Base-by-base conservation (phyloP, 169 alveolate species). In the Babesia caballi region DNA sequence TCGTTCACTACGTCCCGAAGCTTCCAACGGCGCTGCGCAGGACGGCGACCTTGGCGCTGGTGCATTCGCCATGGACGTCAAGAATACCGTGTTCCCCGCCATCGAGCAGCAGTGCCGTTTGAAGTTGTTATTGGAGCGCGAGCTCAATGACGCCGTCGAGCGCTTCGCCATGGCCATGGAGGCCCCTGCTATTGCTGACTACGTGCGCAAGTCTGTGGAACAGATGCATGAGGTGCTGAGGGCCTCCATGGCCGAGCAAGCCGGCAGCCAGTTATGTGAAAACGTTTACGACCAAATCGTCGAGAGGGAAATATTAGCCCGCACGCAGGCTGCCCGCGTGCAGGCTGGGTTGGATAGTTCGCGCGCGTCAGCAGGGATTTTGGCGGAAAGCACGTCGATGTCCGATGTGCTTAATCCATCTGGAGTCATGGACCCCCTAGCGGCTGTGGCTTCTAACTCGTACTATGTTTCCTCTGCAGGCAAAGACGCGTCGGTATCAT, bases 71-170 rank as follows among this genome's bases (percentile, higher is more conserved):
- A 35, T 15, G 4, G 36, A 46, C 23, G 41, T 57, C 36, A 59
- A 44, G 30, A 40, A 52, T 12, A 35, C 25, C 17, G 85, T 75
- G 4, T 42, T 65, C 23, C 42, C 85, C 17, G 30, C 72, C 14
- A 38, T 75, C 6, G 80, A 67, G 36, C 65, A 63, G 9, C 35
- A 38, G 12, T 66, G 78, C 35, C 73, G 30, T 3, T 42, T 78
- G 15, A 53, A 58, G 35, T 17, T 78, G 28, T 36, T 78, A 7
- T 41, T 68, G 40, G 86, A 78, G 40, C 23, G 54, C n/a, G 86
- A 78, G 30, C 69, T 78, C 30, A 78, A 67, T 27, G 82, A 35
- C 6, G 86, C 86, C 5, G 86, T 78, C 14, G 42, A 53, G 44
- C 27, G 76, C 9, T 78, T 68, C 53, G 86, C 75, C 25, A 33